These are phyloP conservation scores for Xylaria sp. DNA, from an alignment of 2,329 filamentous ascomycete genomes.

Conservation along the genomic window DNA sequence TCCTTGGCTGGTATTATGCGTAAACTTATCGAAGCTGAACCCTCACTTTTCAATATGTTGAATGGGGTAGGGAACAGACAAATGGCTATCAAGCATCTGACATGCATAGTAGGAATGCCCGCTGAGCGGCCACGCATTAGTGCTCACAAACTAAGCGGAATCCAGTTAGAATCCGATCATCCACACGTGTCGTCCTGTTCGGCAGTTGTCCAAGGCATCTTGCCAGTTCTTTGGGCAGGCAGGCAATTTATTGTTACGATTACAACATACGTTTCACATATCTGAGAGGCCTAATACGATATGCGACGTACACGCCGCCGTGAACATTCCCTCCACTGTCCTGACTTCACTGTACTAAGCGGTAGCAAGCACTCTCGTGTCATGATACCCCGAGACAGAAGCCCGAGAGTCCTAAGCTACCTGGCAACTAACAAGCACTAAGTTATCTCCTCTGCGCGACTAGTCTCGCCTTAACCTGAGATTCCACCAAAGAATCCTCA, in stretches of 20 bases:
- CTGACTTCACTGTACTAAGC: not conserved
- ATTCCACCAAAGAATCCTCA: not conserved
- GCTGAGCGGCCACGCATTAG: constrained; percentile 4
- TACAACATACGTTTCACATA: not conserved
- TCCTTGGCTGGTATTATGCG: not conserved
- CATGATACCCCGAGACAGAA: not conserved
- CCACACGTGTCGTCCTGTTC: constrained; percentile 5
- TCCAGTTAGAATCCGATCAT: not conserved
- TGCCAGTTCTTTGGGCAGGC: constrained; percentile 7
- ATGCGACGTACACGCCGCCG: too few species aligned
- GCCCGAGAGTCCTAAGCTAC: not conserved
- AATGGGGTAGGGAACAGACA: too few species aligned
- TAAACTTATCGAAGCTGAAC: not conserved
- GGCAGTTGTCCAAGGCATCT: constrained; percentile 16
- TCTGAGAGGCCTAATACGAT: not conserved
- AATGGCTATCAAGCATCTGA: not conserved
- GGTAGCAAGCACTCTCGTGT: not conserved
- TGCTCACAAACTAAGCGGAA: not conserved
- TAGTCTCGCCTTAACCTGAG: not conserved
- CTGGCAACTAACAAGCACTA: not conserved
- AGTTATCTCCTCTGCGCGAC: not conserved
- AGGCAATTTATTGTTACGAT: not conserved
- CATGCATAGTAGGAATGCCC: not conserved
- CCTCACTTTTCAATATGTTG: not conserved
- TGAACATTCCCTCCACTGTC: not conserved